Evolutionary conservation across 2,329 filamentous ascomycete species (phyloP).

Genomic region (Colletotrichum musae): DNA sequence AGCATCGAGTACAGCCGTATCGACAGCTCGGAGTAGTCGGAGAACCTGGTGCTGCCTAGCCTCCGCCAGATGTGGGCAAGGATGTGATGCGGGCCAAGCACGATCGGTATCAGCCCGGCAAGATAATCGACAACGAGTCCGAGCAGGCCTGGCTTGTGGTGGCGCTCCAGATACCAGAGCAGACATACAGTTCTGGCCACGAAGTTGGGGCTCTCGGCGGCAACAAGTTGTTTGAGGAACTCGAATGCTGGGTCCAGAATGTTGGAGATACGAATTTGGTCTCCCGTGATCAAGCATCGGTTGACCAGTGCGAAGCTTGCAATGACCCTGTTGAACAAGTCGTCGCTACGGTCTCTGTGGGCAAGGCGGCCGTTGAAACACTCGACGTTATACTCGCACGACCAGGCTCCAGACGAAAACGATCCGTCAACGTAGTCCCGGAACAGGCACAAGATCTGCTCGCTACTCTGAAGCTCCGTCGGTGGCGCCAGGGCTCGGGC

Average conservation of each 20-base stretch:
- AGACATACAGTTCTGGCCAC: conserved; percentile 51
- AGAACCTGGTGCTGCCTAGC: conserved; percentile 49
- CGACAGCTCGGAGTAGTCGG: conserved; percentile 52
- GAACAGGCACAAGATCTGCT: conserved; percentile 49
- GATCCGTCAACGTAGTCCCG: conserved; percentile 49
- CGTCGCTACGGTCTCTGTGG: conserved; percentile 49
- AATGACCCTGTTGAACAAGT: conserved; percentile 53
- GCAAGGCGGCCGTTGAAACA: conserved; percentile 45
- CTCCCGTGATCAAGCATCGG: conserved; percentile 50
- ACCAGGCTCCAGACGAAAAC: conserved; percentile 48
- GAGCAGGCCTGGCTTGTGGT: conserved; percentile 51
- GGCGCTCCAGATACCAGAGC: conserved; percentile 53
- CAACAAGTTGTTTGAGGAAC: conserved; percentile 51
- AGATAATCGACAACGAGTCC: conserved; percentile 52
- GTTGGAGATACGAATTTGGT: conserved; percentile 49
- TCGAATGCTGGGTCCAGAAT: conserved; percentile 53
- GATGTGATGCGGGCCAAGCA: conserved; percentile 48
- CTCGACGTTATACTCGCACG: conserved; percentile 49
- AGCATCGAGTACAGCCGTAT: conserved; percentile 50
- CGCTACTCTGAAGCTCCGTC: conserved; percentile 44
- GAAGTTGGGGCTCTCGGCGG: conserved; percentile 51
- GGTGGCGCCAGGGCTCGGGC: conserved; percentile 43
- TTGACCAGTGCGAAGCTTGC: conserved; percentile 52
- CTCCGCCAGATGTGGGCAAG: conserved; percentile 51
- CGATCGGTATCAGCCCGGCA: conserved; percentile 47